Evolutionary conservation across 73 alveolate genomes (phyloP).

Genomic region (Durusdinium trenchii): DNA sequence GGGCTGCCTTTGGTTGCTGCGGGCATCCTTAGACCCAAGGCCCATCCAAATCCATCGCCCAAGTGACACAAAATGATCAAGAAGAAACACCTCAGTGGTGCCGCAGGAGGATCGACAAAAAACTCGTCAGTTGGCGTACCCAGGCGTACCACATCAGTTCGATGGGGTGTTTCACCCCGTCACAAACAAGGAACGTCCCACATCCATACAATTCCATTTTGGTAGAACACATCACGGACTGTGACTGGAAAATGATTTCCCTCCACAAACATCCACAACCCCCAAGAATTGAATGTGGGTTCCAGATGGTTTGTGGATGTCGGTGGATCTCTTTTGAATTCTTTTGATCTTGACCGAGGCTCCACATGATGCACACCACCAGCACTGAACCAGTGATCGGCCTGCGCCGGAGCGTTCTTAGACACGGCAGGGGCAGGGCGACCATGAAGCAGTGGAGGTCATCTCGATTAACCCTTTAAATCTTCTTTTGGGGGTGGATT

Average conservation of each 20-base stretch:
- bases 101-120: not conserved
- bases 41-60: not conserved
- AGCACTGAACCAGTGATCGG: constrained; percentile 69
- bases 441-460: no score
- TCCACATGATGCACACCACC: constrained; percentile 43
- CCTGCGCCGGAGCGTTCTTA: no score
- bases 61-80: constrained; percentile 12
- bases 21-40: not conserved
- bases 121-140: not conserved
- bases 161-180: not conserved
- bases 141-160: not conserved
- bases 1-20: not conserved
- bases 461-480: no score
- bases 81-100: constrained; percentile 56
- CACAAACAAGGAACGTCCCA: not conserved
- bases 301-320: not conserved
- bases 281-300: not conserved
- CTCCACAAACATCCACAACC: not conserved
- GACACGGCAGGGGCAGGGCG: no score
- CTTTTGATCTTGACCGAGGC: not conserved
- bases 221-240: not conserved
- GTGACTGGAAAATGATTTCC: not conserved
- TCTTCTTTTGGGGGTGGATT: no score
- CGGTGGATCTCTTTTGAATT: not conserved
- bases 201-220: not conserved